These are phyloP conservation scores for Aspergillus niger DNA, from an alignment of 2,329 filamentous ascomycete species.

Conservation along the genomic window DNA sequence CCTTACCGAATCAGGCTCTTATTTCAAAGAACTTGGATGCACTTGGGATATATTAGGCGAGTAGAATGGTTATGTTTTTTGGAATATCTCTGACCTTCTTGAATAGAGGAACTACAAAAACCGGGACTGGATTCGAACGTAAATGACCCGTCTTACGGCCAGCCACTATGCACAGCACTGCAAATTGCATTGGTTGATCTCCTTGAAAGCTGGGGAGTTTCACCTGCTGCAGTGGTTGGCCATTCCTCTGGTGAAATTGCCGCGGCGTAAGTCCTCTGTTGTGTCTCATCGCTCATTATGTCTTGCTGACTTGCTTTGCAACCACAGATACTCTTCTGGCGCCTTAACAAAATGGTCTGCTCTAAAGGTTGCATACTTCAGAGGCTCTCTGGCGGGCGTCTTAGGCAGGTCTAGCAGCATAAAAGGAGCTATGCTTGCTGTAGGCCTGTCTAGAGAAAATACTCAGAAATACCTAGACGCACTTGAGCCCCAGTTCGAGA, in stretches of 20 bases:
- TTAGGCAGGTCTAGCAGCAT: background rate
- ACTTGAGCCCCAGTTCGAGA: background rate
- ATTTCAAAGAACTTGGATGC: conserved; percentile 16
- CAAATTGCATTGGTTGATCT: conserved; percentile 13
- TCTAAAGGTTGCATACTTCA: conserved; percentile 14
- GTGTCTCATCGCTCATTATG: background rate
- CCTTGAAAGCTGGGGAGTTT: conserved; percentile 4
- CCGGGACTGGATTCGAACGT: conserved; percentile 4
- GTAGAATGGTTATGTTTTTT: background rate
- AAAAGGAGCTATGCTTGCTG: conserved; percentile 24
- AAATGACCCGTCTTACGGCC: background rate
- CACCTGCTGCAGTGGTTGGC: conserved; percentile 5
- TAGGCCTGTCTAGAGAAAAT: conserved; percentile 17
- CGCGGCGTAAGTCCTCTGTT: conserved; percentile 2
- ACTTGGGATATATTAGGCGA: conserved; percentile 11
- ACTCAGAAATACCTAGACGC: background rate
- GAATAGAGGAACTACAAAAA: conserved; percentile 20
- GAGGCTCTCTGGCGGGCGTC: conserved; percentile 8
- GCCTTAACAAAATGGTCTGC: conserved; percentile 9
- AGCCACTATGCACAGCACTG: conserved; percentile 10
- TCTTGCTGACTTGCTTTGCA: background rate
- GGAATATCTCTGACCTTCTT: background rate
- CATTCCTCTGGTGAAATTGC: conserved; percentile 17
- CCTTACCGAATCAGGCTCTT: conserved; percentile 12
- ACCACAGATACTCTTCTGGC: conserved; percentile 4